These are phyloP conservation scores for Nidula microcarpa DNA, from an alignment of 768 basidiomycete species.

Conservation along the genomic window DNA sequence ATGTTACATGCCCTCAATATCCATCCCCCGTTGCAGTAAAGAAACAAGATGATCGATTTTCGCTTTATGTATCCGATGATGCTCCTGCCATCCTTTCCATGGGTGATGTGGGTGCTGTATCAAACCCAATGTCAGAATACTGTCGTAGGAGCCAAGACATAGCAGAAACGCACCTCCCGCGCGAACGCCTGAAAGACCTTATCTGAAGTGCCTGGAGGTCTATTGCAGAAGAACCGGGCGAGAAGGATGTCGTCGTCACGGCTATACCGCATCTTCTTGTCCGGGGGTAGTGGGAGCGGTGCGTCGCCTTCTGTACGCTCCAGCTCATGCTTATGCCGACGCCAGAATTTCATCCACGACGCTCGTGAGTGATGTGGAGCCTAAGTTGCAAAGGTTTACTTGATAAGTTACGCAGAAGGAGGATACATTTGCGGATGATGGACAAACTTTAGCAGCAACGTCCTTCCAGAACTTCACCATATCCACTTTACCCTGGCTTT, in stretches of 20 bases:
- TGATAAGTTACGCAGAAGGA: too few species aligned
- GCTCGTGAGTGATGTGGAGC: constrained; percentile 89
- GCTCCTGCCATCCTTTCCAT: constrained; percentile 95
- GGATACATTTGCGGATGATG: too few species aligned
- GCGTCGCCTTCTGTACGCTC: constrained; percentile 63
- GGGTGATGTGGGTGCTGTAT: constrained; percentile 81
- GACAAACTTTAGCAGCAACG: constrained; percentile 21
- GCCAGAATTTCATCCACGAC: constrained; percentile 94
- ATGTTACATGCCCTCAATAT: neutral
- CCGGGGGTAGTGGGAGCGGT: constrained; percentile 70
- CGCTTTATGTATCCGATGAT: constrained; percentile 82
- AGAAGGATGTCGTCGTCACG: constrained; percentile 75
- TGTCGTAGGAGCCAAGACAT: neutral
- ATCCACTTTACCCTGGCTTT: constrained; percentile 35
- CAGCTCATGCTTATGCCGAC: constrained; percentile 83
- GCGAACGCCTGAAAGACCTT: constrained; percentile 83
- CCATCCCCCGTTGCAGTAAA: constrained; percentile 45
- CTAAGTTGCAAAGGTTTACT: constrained; percentile 24
- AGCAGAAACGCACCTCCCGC: constrained; percentile 44
- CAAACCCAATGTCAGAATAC: constrained; percentile 1
- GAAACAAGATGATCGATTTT: constrained; percentile 82
- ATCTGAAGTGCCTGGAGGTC: constrained; percentile 80
- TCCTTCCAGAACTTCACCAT: constrained; percentile 32
- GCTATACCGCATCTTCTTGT: constrained; percentile 88
- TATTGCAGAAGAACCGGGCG: constrained; percentile 68